Evolutionary conservation across 495 filamentous ascomycete species (phyloP).

Genomic region (Annulohypoxylon stygium): DNA sequence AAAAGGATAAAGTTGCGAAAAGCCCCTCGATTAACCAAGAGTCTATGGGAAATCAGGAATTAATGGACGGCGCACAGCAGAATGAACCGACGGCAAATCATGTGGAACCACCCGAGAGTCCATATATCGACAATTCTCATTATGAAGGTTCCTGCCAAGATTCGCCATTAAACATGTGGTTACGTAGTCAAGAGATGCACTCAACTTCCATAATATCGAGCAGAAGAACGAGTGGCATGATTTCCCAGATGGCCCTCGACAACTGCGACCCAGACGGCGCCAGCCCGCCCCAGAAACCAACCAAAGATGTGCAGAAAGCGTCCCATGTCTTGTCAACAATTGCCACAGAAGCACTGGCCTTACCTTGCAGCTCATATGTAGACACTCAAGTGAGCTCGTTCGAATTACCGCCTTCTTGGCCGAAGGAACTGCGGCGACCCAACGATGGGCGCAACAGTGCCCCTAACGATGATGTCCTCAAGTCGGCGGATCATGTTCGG

Average conservation of each 20-base stretch:
- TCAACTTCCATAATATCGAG: conserved; percentile 48
- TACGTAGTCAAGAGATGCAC: conserved; percentile 57
- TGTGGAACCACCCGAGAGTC: conserved; percentile 28
- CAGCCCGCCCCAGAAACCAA: background rate
- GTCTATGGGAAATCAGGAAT: background rate
- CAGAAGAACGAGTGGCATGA: conserved; percentile 48
- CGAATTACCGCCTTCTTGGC: background rate
- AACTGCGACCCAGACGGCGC: conserved; percentile 14
- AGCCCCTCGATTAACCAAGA: background rate
- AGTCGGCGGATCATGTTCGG: conserved; percentile 20
- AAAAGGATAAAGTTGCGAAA: conserved; percentile 24
- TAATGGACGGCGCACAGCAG: background rate
- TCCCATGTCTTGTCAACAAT: background rate
- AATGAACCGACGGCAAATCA: conserved; percentile 3
- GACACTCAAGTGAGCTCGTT: background rate
- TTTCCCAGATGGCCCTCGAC: conserved; percentile 41
- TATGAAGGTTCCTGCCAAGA: conserved; percentile 42
- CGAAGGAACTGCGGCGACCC: background rate
- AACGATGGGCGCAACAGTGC: background rate
- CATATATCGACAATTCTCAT: conserved; percentile 31
- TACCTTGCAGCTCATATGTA: background rate
- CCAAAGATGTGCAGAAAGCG: background rate
- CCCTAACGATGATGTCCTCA: background rate
- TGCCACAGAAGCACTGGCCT: background rate
- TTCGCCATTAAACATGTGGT: conserved; percentile 58